Evolutionary conservation across 345 rosid genomes (phyloP), one percentile per base, ranked within the genome.

Genomic region (Ailanthus altissimus): DNA sequence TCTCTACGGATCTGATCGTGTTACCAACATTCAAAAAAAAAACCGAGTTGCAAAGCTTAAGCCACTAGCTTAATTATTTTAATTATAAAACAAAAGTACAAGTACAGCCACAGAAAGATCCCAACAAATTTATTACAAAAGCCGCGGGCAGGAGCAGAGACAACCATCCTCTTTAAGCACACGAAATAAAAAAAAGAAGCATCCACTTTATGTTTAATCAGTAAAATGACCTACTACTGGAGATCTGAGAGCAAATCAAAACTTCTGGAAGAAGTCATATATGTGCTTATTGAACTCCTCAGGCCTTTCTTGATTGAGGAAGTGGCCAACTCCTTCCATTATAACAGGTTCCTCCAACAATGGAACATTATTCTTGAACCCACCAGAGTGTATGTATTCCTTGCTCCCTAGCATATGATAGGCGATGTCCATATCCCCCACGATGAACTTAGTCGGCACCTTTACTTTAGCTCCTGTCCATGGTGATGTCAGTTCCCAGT

Each of bases 381-480:
- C 92, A 4, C 89, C 91, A 15, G 75, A 70, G 67, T 90, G 72
- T 9, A 93, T 80, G 68, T 82, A 89, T 4, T 90, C 93, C 49
- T 93, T 90, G 46, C 78, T 58, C 9, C 92, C 93, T 0, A 90
- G 88, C 0, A 78, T 25, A 47, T 85, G 80, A 72, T 93, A 93
- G 1, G 88, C 85, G 75, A 86, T 45, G 85, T 95, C 99, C 46
- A 70, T 76, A 72, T 90, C 98, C 1, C 99, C 99, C 16, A 93
- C 82, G 0, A 93, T 83, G 75, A 89, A 93, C 82, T 92, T 93
- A 20, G 83, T 86, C 0, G 98, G 98, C 36, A 90, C 94, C 51
- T 67, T 26, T n/a, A 92, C n/a, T 79, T 80, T 68, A 72, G 62
- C 80, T 75, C 43, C 90, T 89, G 88, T 85, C 96, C 93, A 95